Evolutionary conservation across 768 basidiomycete species (phyloP).

Genomic region (Termitomyces sp.): DNA sequence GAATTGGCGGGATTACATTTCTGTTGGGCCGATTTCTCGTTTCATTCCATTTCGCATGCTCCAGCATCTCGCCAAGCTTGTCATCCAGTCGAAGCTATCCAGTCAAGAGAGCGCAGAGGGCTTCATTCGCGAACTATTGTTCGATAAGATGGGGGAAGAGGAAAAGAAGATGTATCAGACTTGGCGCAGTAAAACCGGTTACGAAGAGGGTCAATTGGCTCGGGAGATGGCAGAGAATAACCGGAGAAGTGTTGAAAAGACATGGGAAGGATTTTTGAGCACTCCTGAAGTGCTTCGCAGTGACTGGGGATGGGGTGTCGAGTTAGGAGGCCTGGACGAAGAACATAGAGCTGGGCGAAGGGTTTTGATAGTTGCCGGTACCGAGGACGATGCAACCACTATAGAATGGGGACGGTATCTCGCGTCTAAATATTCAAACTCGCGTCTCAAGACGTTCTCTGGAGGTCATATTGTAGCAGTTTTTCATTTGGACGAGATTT

Average conservation of each 20-base stretch:
- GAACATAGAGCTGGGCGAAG: slow-evolving; percentile 30
- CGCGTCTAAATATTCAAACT: slow-evolving; percentile 32
- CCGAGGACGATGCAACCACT: slow-evolving; percentile 29
- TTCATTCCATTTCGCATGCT: slow-evolving; percentile 29
- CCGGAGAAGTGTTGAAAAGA: slow-evolving; percentile 32
- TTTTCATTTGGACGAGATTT: slow-evolving; percentile 32
- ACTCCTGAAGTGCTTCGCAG: slow-evolving; percentile 27
- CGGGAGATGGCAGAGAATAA: slow-evolving; percentile 28
- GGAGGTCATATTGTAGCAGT: slow-evolving; percentile 37
- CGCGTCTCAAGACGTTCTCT: slow-evolving; percentile 23
- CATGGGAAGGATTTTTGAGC: slow-evolving; percentile 41
- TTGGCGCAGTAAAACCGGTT: slow-evolving; percentile 32
- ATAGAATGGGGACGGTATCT: slow-evolving; percentile 30
- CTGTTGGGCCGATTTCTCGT: slow-evolving; percentile 29
- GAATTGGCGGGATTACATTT: slow-evolving; percentile 34
- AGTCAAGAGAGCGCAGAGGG: slow-evolving; percentile 31
- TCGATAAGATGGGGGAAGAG: slow-evolving; percentile 27
- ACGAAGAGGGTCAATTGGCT: slow-evolving; percentile 33
- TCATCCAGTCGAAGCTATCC: slow-evolving; percentile 24
- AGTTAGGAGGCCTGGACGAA: slow-evolving; percentile 34
- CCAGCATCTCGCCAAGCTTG: slow-evolving; percentile 17
- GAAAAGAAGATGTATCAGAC: slow-evolving; percentile 26
- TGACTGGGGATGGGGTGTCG: slow-evolving; percentile 33
- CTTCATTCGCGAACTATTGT: slow-evolving; percentile 27
- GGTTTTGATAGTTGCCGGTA: slow-evolving; percentile 30